Base-by-base conservation (phyloP, 495 filamentous ascomycete genomes). In the Hyaloscypha bicolor region DNA sequence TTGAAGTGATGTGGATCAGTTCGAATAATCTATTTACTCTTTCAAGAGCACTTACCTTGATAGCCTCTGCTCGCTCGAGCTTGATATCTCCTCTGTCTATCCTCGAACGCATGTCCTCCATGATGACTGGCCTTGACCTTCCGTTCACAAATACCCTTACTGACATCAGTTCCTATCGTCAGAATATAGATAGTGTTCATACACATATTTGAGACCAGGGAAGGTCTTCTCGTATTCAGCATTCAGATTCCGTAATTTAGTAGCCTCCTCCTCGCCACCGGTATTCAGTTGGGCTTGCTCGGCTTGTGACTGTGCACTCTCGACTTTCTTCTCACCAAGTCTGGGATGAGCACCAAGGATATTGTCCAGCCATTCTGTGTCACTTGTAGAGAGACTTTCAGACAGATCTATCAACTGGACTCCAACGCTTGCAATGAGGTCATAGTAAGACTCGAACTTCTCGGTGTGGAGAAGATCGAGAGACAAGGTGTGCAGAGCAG, bases 341-440 rank as follows among this genome's bases (percentile, higher is more conserved):
- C 95, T 85, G 6, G 95, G 95, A 77, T 99, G 95, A 55, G 91
- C 88, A n/a, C 86, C 89, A 21, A 97, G 81, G 67, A 97, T 95
- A 29, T 81, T 82, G 45, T 91, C 80, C 19, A 93, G 80, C 72
- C 83, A 82, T 48, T 81, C 74, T 19, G 79, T 82, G 67, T 92
- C 86, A 69, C 75, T 82, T 70, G 77, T 80, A 69, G 75, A 80
- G 45, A 70, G 76, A 61, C 78, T 89, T 69, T 75, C 86, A 62
- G 72, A 81, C 55, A 82, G 80, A 72, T 83, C 85, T 66, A 75
- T 83, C 60, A 89, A 78, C 69, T 85, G 85, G 21, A 77, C 75
- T 16, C 84, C 82, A 25, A 92, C 80, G 37, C 82, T 82, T 45
- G 84, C 83, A 65, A 90, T 86, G 25, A 89, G 82, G 65, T 77